A percentile compares a stretch with the other conserved stretches of the same genome.
These are phyloP conservation scores for Coprinopsis strossmayeri DNA, from an alignment of 768 basidiomycete species.

Conservation along the genomic window DNA sequence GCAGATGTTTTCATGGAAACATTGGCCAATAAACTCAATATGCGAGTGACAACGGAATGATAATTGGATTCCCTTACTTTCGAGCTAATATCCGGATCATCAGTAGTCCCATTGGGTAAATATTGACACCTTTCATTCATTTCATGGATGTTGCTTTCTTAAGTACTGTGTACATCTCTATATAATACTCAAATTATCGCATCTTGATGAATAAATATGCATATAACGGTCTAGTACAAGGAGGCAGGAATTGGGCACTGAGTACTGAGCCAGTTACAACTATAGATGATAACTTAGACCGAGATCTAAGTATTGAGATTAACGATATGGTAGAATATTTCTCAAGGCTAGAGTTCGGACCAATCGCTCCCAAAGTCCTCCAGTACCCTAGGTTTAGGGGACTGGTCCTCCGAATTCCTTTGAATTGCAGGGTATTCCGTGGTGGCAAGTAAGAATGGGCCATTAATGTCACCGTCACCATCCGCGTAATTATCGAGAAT, in stretches of 20 bases:
- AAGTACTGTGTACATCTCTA: no score
- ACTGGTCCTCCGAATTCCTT: not conserved
- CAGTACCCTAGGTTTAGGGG: slow-evolving; percentile 11
- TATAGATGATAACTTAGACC: no score
- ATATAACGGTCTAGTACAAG: no score
- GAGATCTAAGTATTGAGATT: not conserved
- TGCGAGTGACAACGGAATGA: slow-evolving; percentile 31
- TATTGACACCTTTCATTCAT: no score
- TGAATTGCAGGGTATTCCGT: no score
- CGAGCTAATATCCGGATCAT: no score
- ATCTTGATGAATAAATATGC: no score
- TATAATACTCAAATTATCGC: no score
- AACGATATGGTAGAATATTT: not conserved
- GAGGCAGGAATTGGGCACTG: no score
- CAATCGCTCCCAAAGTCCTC: slow-evolving; percentile 31
- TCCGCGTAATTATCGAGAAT: not conserved
- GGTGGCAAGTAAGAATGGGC: slow-evolving; percentile 4
- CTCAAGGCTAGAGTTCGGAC: slow-evolving; percentile 34
- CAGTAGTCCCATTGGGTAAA: no score
- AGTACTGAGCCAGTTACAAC: no score
- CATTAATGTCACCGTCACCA: not conserved
- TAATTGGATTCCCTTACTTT: slow-evolving; percentile 1
- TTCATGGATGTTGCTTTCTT: no score
- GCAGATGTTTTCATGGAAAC: slow-evolving; percentile 85
- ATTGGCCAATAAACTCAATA: slow-evolving; percentile 71